Conservation (phyloP, 1,284 basidiomycete genomes). For the Chondrostereum purpureum region DNA sequence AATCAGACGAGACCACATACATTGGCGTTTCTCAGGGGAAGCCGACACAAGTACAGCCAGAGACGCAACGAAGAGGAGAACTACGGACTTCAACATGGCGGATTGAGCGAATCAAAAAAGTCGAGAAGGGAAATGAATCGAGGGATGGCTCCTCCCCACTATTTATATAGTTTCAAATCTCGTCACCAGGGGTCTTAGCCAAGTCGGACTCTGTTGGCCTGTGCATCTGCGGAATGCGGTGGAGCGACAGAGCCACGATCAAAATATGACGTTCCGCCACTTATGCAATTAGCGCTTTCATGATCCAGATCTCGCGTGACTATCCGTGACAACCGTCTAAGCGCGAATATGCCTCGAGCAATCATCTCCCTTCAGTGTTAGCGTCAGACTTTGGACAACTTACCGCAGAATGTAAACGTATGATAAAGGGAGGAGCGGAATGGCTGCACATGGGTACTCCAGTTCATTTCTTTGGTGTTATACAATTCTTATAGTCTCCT, state of each 20-base stretch:
- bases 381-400: conserved; percentile 95
- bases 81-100: conserved; percentile 17
- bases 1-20: conserved; percentile 17
- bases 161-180: too few species aligned
- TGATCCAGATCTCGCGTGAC: conserved; percentile 9
- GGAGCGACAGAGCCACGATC: background rate
- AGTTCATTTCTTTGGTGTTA: conserved; percentile 3
- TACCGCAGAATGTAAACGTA: conserved; percentile 85
- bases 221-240: background rate
- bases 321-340: too few species aligned
- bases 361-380: conserved; percentile 91
- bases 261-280: conserved; percentile 5
- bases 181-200: background rate
- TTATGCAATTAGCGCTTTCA: conserved; percentile 13
- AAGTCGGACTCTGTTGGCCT: background rate
- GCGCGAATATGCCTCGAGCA: conserved; percentile 69
- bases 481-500: conserved; percentile 10
- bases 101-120: background rate
- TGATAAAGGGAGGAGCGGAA: conserved; percentile 88
- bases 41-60: conserved; percentile 21
- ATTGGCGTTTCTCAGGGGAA: conserved; percentile 25
- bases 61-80: conserved; percentile 22
- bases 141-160: background rate
- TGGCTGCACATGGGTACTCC: conserved; percentile 95
- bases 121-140: background rate